Conservation (phyloP, 768 basidiomycete genomes). For the Cystobasidium tubakii region DNA sequence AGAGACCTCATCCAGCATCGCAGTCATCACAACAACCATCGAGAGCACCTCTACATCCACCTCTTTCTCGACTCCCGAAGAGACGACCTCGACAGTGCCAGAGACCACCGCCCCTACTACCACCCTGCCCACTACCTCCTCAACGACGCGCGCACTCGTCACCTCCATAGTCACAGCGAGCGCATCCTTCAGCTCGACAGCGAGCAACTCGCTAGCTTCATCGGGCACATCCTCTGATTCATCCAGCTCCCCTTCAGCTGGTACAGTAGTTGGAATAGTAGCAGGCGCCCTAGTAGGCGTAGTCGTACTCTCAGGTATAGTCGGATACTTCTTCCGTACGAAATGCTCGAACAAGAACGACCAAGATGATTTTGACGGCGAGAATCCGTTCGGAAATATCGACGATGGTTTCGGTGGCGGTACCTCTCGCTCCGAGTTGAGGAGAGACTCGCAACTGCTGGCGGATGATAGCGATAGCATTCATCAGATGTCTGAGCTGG, state of each 20-base stretch:
- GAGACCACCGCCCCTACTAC: conserved; percentile 3
- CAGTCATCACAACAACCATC: conserved; percentile 20
- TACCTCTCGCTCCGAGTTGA: background rate
- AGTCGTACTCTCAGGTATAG: conserved; percentile 32
- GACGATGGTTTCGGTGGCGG: background rate
- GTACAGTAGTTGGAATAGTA: conserved; percentile 36
- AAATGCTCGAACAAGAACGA: conserved; percentile 32
- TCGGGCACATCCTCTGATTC: background rate
- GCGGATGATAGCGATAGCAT: conserved; percentile 20
- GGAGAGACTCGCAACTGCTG: conserved; percentile 10
- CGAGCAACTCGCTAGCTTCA: background rate
- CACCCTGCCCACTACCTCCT: background rate
- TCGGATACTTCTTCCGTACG: conserved; percentile 32
- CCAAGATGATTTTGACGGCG: conserved; percentile 25
- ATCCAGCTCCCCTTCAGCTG: conserved; percentile 17
- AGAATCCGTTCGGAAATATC: conserved; percentile 25
- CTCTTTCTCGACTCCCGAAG: background rate
- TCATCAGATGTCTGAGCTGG: conserved; percentile 32
- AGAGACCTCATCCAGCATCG: background rate
- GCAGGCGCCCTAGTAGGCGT: conserved; percentile 36
- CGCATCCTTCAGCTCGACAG: background rate
- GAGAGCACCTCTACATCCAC: conserved; percentile 11
- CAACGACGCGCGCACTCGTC: background rate
- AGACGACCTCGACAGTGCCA: background rate
- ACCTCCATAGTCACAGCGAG: conserved; percentile 34